A percentile compares a stretch with the other conserved stretches of the same genome.
Conservation (phyloP, 2,329 filamentous ascomycete species). For the Shiraia sp. region DNA sequence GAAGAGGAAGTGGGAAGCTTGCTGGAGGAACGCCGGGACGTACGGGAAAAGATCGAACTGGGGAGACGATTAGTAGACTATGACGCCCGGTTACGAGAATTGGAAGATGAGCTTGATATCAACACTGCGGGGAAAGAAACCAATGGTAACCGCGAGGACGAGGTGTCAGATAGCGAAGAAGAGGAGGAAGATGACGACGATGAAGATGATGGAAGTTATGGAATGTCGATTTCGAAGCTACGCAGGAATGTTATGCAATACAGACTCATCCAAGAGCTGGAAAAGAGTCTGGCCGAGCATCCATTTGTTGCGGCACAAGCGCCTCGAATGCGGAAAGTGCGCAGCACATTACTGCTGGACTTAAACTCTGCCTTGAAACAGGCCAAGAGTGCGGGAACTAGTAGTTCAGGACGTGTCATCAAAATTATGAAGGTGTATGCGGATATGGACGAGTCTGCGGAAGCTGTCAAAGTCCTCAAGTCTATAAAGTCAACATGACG, state of each 20-base stretch:
- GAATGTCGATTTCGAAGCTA: conserved; percentile 49
- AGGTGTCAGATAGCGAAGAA: conserved; percentile 22
- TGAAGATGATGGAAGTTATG: conserved; percentile 32
- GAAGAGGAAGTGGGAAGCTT: conserved; percentile 65
- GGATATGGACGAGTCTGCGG: conserved; percentile 62
- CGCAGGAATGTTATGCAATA: conserved; percentile 63
- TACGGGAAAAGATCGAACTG: conserved; percentile 66
- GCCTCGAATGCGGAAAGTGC: conserved; percentile 59
- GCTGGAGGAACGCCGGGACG: conserved; percentile 70
- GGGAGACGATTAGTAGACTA: conserved; percentile 68
- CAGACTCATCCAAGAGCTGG: conserved; percentile 57
- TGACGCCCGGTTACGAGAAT: conserved; percentile 62
- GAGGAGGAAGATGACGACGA: conserved; percentile 39
- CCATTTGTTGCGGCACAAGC: conserved; percentile 66
- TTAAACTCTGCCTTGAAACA: conserved; percentile 66
- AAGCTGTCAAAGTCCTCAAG: conserved; percentile 63
- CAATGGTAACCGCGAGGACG: conserved; percentile 12
- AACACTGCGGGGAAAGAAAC: conserved; percentile 31
- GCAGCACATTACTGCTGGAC: conserved; percentile 67
- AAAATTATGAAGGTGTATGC: conserved; percentile 64
- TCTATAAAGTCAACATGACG: conserved; percentile 24
- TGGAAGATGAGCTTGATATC: conserved; percentile 68
- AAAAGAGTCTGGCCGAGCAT: conserved; percentile 59
- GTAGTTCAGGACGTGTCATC: conserved; percentile 51
- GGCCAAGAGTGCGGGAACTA: conserved; percentile 49